Percentiles rank a stretch among this genome's conserved stretches.
Evolutionary conservation across 768 basidiomycete species (phyloP).

Genomic region (Amanita brunnescens): DNA sequence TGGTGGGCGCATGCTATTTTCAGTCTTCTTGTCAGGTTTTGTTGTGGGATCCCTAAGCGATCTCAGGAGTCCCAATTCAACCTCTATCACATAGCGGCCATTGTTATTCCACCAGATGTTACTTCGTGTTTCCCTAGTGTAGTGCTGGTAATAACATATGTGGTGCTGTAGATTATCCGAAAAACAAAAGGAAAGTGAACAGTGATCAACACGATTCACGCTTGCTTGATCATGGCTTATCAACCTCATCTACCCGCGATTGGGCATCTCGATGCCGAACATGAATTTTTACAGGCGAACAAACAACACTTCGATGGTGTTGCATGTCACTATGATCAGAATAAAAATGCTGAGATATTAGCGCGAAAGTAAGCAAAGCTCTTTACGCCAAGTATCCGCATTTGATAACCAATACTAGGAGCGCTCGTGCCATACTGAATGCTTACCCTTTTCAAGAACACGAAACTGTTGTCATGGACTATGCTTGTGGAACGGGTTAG

Average conservation of each 20-base stretch:
- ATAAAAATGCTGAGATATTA: conserved; percentile 15
- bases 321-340: conserved; percentile 13
- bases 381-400: not conserved
- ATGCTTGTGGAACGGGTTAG: conserved; percentile 64
- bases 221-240: not conserved
- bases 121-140: not conserved
- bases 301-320: conserved; percentile 25
- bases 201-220: no score
- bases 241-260: not conserved
- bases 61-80: no score
- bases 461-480: conserved; percentile 56
- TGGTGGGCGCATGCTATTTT: no score
- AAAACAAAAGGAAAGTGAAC: no score
- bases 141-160: not conserved
- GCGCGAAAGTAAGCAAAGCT: conserved; percentile 16
- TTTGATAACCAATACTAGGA: conserved; percentile 18
- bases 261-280: conserved; percentile 1
- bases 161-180: no score
- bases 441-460: conserved; percentile 45
- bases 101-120: not conserved
- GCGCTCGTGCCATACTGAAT: conserved; percentile 28
- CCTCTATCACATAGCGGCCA: no score
- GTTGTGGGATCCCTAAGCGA: no score
- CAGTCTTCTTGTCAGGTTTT: no score
- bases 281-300: conserved; percentile 27